Conservation (phyloP, 2,329 filamentous ascomycete species). For the Colletotrichum phormii region DNA sequence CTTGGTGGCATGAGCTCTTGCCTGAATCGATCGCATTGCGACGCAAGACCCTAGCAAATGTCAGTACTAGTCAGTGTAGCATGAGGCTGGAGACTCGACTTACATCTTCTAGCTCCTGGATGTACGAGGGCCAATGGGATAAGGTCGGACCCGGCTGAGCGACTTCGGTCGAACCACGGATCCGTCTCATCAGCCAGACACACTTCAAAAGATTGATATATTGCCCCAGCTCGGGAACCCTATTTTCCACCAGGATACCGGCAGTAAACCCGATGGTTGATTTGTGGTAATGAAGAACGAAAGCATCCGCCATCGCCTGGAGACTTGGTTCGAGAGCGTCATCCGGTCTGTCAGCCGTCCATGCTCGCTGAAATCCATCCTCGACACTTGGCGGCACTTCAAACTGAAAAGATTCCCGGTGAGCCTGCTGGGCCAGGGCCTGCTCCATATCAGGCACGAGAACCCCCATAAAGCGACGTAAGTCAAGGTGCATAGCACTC, state of each 20-base stretch:
- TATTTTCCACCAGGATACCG: constrained; percentile 44
- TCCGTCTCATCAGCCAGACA: constrained; percentile 44
- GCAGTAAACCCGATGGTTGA: constrained; percentile 40
- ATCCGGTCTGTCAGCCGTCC: background rate
- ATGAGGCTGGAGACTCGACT: constrained; percentile 10
- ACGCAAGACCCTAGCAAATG: constrained; percentile 42
- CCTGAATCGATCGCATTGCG: constrained; percentile 41
- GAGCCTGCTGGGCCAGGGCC: constrained; percentile 32
- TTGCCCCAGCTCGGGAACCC: constrained; percentile 39
- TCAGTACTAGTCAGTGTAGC: background rate
- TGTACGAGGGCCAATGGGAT: constrained; percentile 51
- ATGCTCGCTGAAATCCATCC: constrained; percentile 30
- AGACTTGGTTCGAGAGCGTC: constrained; percentile 23
- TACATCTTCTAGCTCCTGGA: constrained; percentile 47
- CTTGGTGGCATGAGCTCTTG: constrained; percentile 43
- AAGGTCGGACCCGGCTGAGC: constrained; percentile 29
- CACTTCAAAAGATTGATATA: constrained; percentile 49
- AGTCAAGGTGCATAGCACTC: constrained; percentile 31
- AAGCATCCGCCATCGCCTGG: constrained; percentile 46
- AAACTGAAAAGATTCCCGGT: constrained; percentile 24
- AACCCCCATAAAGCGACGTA: constrained; percentile 39
- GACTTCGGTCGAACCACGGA: constrained; percentile 34
- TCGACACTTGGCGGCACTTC: constrained; percentile 40
- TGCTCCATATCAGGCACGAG: constrained; percentile 39
- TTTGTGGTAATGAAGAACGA: constrained; percentile 44